These are phyloP conservation scores for Aureobasidium sp. DNA, from an alignment of 2,329 filamentous ascomycete species.

Conservation along the genomic window DNA sequence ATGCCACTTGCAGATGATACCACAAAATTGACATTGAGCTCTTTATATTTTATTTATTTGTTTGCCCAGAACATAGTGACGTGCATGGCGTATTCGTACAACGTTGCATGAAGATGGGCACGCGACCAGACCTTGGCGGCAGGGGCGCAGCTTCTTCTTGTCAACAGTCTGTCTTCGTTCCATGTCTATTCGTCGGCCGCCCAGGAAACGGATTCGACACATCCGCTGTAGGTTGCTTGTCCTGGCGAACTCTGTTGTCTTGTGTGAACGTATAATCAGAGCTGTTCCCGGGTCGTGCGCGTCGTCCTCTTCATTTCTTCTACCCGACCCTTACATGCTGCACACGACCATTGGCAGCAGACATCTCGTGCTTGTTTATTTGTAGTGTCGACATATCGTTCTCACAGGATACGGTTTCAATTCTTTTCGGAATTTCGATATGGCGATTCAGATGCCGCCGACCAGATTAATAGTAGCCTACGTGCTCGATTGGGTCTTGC, in stretches of 20 bases:
- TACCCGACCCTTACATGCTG: not conserved
- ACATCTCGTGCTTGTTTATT: not conserved
- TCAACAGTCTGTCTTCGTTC: not conserved
- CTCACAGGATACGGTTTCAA: not conserved
- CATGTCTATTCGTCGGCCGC: not conserved
- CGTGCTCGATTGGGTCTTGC: constrained; percentile 63
- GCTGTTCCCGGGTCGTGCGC: not conserved
- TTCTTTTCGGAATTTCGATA: not conserved
- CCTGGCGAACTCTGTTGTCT: not conserved
- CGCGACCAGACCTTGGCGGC: constrained; percentile 5
- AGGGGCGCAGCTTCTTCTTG: not conserved
- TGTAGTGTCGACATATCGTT: not conserved
- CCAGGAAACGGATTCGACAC: not conserved
- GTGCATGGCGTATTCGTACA: not conserved
- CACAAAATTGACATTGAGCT: not conserved
- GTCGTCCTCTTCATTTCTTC: not conserved
- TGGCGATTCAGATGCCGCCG: not conserved
- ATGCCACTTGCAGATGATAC: not conserved
- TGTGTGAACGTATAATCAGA: not conserved
- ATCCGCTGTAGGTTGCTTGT: not conserved
- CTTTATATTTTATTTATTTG: not conserved
- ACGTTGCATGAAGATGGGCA: not conserved
- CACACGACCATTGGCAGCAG: not conserved
- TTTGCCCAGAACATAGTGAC: not conserved
- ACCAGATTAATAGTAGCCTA: constrained; percentile 53